Evolutionary conservation across 768 basidiomycete genomes (phyloP).

Genomic region (Suillus bovinus): DNA sequence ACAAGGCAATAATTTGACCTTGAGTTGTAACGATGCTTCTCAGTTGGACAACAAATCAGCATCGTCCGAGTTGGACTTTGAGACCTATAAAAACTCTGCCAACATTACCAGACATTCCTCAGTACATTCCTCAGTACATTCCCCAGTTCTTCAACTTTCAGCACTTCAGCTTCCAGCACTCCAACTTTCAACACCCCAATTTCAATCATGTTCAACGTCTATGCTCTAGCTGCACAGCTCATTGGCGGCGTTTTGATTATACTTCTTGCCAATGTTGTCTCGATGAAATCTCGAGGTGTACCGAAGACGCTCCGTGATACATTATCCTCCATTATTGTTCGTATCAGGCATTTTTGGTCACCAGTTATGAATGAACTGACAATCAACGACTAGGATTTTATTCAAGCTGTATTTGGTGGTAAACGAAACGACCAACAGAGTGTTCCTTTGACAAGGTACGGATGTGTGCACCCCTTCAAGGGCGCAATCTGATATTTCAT

Average conservation of each 20-base stretch:
- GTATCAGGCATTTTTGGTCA: slow-evolving; percentile 1
- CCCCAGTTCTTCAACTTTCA: not conserved
- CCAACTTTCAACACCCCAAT: not conserved
- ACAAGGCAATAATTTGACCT: slow-evolving; percentile 7
- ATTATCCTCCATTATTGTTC: slow-evolving; percentile 10
- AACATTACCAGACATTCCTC: slow-evolving; percentile 1
- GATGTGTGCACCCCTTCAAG: too few species aligned
- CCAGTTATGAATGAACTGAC: not conserved
- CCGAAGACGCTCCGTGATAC: slow-evolving; percentile 10
- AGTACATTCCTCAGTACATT: not conserved
- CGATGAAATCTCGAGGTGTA: slow-evolving; percentile 12
- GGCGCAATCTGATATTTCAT: not conserved
- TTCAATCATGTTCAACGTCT: slow-evolving; percentile 17
- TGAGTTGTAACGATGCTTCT: not conserved
- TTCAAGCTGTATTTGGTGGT: slow-evolving; percentile 4
- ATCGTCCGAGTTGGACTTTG: not conserved
- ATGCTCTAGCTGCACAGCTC: slow-evolving; percentile 14
- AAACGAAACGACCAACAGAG: slow-evolving; percentile 9
- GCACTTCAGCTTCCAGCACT: not conserved
- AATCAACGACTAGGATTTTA: slow-evolving; percentile 7
- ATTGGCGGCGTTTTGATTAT: slow-evolving; percentile 19
- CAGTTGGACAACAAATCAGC: not conserved
- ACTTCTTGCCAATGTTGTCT: slow-evolving; percentile 15
- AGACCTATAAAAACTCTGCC: slow-evolving; percentile 5
- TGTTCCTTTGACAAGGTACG: slow-evolving; percentile 20